Evolutionary conservation across 1,139 yeast genomes (phyloP), one percentile per base, ranked within the genome.

Genomic region (Blastobotrys arbuscula): DNA sequence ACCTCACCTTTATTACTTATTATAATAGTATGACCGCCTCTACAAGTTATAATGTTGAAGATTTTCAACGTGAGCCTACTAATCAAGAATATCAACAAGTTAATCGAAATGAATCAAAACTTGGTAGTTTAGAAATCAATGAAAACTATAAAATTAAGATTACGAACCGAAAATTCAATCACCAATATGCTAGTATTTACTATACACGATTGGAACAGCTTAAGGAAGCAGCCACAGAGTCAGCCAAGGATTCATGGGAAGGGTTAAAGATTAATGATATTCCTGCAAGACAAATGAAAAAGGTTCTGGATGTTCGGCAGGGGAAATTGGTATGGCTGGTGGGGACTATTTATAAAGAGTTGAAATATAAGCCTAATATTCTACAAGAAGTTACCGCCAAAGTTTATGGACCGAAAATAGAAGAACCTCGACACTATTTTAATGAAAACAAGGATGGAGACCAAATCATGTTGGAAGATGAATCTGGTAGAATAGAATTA

Each of bases 341-440:
- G 33, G 99, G 98, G 2, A 87, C 97, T 0, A 74, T 90, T 0
- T 89, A 84, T 59, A 77, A 88, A 59, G 96, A 90, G 53, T 77
- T 88, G 81, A 81, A 79, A 60, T 79, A 80, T 62, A 92, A 92
- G 63, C 88, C 96, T 10, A 84, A 89, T 61, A 83, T 92, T 45
- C 69, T 94, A 49, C 78, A 80, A 45, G 97, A 92, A 55, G 92
- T 90, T 15, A 81, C 85, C 40, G 77, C 60, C 18, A 36, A 39
- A 30, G 67, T 67, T 44, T 73, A 65, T 60, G 79, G 79, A 1
- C 63, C 64, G 3, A 60, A 65, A 15, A 70, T 74, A 2, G 58
- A 53, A 16, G 62, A 64, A 3, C 68, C 68, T 2, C 70, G 66
- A 41, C 68, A 75, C 28, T 82, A 81, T 53, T 70, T 75, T 24